These are phyloP conservation scores for Candida sp. DNA, from an alignment of 1,139 yeast genomes.

Conservation along the genomic window DNA sequence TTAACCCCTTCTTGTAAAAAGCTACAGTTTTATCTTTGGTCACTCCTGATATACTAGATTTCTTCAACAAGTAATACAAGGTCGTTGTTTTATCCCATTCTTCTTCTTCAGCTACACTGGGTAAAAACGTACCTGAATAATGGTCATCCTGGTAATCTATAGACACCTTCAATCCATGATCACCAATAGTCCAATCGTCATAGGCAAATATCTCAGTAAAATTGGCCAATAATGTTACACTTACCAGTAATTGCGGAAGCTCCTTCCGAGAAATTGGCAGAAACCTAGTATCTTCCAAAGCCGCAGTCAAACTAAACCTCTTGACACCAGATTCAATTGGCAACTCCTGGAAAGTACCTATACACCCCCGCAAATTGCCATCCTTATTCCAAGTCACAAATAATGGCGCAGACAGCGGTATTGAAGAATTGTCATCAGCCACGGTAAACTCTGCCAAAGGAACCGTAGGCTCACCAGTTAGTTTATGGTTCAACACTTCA, in stretches of 20 bases:
- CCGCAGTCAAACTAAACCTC: conserved; percentile 62
- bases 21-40: conserved; percentile 13
- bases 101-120: conserved; percentile 89
- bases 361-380: conserved; percentile 76
- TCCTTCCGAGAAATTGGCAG: conserved; percentile 59
- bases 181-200: conserved; percentile 77
- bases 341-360: conserved; percentile 70
- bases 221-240: conserved; percentile 64
- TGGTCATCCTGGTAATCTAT: conserved; percentile 32
- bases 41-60: conserved; percentile 49
- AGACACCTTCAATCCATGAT: conserved; percentile 71
- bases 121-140: conserved; percentile 79
- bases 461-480: conserved; percentile 13
- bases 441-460: conserved; percentile 13
- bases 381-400: conserved; percentile 84
- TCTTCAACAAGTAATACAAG: conserved; percentile 61
- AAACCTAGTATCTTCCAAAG: conserved; percentile 77
- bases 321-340: conserved; percentile 54
- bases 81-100: conserved; percentile 79
- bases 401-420: conserved; percentile 53
- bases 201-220: conserved; percentile 51
- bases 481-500: conserved; percentile 25
- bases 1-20: conserved; percentile 28
- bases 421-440: conserved; percentile 11
- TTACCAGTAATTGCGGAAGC: conserved; percentile 38